Evolutionary conservation across 2,329 filamentous ascomycete species (phyloP).

Genomic region (Aspergillus cejpii): DNA sequence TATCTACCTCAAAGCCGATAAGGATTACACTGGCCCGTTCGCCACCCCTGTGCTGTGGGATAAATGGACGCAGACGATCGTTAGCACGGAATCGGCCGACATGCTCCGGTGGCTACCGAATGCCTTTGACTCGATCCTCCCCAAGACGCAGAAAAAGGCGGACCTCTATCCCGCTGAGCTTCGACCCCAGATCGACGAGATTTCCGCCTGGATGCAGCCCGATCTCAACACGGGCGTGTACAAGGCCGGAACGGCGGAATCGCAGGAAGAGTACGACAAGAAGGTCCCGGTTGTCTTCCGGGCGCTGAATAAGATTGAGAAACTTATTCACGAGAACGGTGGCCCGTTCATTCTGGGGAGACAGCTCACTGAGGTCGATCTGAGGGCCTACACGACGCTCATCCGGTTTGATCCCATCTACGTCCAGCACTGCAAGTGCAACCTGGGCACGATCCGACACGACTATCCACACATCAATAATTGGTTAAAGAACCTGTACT

Average conservation of each 20-base stretch:
- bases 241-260: constrained; percentile 53
- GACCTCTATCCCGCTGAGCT: constrained; percentile 51
- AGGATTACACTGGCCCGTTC: constrained; percentile 55
- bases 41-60: constrained; percentile 59
- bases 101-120: constrained; percentile 53
- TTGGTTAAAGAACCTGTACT: constrained; percentile 56
- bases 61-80: constrained; percentile 49
- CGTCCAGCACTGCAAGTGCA: constrained; percentile 62
- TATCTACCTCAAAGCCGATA: constrained; percentile 56
- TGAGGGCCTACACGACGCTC: constrained; percentile 52
- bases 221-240: constrained; percentile 57
- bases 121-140: constrained; percentile 48
- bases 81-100: constrained; percentile 57
- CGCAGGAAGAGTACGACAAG: constrained; percentile 51
- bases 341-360: constrained; percentile 53
- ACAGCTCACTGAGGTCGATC: constrained; percentile 53
- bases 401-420: constrained; percentile 58
- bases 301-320: constrained; percentile 54
- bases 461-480: constrained; percentile 56
- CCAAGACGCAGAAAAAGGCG: constrained; percentile 37
- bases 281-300: constrained; percentile 52
- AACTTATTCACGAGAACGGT: constrained; percentile 40
- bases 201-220: constrained; percentile 49
- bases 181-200: constrained; percentile 46
- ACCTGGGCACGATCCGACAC: constrained; percentile 54